Evolutionary conservation across 1,139 yeast species (phyloP), one percentile per base, ranked within the genome.

Genomic region (Geotrichum phurueaensis): DNA sequence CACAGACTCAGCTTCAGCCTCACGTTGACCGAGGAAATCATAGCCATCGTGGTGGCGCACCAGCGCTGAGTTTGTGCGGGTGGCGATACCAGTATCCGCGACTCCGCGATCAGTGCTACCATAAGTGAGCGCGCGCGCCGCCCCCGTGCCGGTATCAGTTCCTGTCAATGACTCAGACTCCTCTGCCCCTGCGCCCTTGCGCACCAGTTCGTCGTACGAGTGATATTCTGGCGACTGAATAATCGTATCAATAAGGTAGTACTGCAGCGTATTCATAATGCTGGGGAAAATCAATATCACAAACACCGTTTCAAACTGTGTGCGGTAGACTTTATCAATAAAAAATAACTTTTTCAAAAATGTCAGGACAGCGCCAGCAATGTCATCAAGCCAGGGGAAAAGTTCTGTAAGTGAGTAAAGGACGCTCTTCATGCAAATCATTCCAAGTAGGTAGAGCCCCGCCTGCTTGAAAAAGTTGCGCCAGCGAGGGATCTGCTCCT

Each of bases 301-400:
- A 66, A 94, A 82, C 56, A 88, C 85, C 9, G 92, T 89, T 71
- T 92, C 96, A 55, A 90, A 74, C 65, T 87, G 84, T 3, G 39
- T 33, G n/a, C 39, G 39, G 13, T 33, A 13, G n/a, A 47, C 96
- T 15, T 31, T 15, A 20, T 6, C 18, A 13, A 92, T 87, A 51
- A 94, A 96, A 65, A 94, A 81, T 56, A 88, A 84, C 10, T 92
- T 89, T 71, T 92, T 96, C 54, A 90, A 74, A 65, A 87, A 84
- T 10, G 39, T 33, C n/a, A 33, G n/a, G 4, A 33, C 39, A 3
- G 39, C 39, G 39, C 39, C 39, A 39, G 96, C 95, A 73, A 85
- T 86, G 61, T 83, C 84, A 68, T 86, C 85, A 3, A 94, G 81
- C 96, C 97, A 89, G 12, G 89, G 83, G 20, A 92, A 76, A 20